Evolutionary conservation across 202 grass and related monocot species (phyloP).

Genomic region (Brachypodium distachyon): DNA sequence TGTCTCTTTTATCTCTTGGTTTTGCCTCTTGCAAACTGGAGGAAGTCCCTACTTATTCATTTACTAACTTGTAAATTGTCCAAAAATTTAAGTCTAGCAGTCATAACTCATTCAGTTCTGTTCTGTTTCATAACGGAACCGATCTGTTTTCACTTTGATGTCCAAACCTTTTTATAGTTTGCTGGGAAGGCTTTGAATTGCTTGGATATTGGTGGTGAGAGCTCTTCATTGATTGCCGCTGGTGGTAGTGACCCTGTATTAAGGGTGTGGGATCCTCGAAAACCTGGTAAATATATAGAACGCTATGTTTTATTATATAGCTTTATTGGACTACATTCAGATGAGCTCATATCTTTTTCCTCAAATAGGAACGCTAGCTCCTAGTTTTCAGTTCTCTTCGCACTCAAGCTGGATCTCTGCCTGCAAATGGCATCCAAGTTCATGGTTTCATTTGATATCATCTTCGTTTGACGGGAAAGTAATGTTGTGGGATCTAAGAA

Average conservation of each 20-base stretch:
- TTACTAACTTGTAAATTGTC: background rate
- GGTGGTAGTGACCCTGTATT: constrained; percentile 81
- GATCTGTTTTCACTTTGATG: constrained; percentile 8
- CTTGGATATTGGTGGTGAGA: constrained; percentile 79
- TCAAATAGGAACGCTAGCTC: constrained; percentile 66
- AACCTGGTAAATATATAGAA: constrained; percentile 61
- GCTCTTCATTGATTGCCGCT: constrained; percentile 72
- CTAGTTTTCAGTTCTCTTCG: constrained; percentile 89
- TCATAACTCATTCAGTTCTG: background rate
- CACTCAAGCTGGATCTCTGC: constrained; percentile 81
- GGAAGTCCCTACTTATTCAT: background rate
- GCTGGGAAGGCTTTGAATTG: constrained; percentile 88
- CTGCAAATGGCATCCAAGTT: constrained; percentile 91
- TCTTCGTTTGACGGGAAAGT: constrained; percentile 96
- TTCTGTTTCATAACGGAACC: constrained; percentile 3
- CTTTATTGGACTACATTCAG: background rate
- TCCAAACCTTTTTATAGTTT: constrained; percentile 41
- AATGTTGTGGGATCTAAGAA: constrained; percentile 97
- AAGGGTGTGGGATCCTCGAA: constrained; percentile 95
- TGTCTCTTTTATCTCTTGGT: background rate
- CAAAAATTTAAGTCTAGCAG: background rate
- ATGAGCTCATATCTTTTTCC: constrained; percentile 17
- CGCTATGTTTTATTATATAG: background rate
- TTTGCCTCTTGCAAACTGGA: background rate
- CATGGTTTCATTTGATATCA: constrained; percentile 88